These are phyloP conservation scores for Narthecium ossifragum DNA, from an alignment of 106 monocot species.

Conservation along the genomic window DNA sequence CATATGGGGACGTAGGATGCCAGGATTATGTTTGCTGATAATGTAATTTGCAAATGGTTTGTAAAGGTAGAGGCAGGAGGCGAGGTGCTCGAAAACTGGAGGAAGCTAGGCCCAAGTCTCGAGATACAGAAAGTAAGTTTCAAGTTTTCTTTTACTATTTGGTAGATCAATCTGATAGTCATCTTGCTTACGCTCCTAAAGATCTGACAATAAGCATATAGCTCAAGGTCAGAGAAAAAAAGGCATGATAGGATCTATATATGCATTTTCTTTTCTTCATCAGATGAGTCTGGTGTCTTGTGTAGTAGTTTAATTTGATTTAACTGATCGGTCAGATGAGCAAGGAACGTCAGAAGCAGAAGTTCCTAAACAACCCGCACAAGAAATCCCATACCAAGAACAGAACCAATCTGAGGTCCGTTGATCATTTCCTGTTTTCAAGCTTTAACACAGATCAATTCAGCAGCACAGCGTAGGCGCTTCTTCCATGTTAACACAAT, in stretches of 20 bases:
- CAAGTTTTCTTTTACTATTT: background rate
- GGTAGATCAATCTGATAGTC: no score
- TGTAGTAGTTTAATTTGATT: background rate
- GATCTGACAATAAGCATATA: background rate
- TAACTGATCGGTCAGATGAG: conserved; percentile 2
- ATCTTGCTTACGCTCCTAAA: background rate
- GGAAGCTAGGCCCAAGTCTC: background rate
- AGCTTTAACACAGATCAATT: background rate
- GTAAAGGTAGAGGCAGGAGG: background rate
- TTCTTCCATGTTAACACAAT: background rate
- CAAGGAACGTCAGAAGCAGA: conserved; percentile 3
- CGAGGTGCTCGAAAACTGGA: no score
- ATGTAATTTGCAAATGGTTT: background rate
- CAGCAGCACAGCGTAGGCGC: background rate
- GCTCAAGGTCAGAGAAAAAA: no score
- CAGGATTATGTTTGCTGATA: background rate
- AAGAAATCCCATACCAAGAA: conserved; percentile 10
- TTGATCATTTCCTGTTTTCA: background rate
- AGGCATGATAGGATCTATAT: no score
- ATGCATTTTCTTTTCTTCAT: background rate
- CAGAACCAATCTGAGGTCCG: conserved; percentile 13
- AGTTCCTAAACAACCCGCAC: conserved; percentile 12
- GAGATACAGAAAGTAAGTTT: background rate
- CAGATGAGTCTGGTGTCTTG: background rate
- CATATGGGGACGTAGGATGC: no score